Percentiles rank a stretch among this genome's conserved stretches.
Conservation (phyloP, 2,329 filamentous ascomycete species). For the Xylaria polymorpha region DNA sequence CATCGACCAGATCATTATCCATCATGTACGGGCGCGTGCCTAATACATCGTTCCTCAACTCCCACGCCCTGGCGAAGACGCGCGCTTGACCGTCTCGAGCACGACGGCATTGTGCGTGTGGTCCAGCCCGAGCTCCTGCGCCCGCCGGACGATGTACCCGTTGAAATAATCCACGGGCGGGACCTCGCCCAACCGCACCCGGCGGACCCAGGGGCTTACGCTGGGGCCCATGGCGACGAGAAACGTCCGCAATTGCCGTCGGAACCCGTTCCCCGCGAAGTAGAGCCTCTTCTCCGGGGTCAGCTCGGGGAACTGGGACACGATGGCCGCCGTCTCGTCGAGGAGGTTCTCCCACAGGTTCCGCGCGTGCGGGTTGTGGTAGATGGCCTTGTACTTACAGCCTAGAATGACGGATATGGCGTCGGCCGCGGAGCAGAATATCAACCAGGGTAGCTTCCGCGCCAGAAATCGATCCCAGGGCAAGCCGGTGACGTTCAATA, state of each 20-base stretch:
- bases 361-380: constrained; percentile 73
- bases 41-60: constrained; percentile 45
- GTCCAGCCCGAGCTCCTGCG: constrained; percentile 76
- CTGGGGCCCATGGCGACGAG: constrained; percentile 67
- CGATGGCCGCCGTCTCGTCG: constrained; percentile 77
- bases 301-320: constrained; percentile 80
- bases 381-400: constrained; percentile 76
- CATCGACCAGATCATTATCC: constrained; percentile 45
- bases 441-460: constrained; percentile 81
- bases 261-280: constrained; percentile 69
- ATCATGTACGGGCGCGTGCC: constrained; percentile 44
- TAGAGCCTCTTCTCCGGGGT: constrained; percentile 63
- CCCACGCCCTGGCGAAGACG: constrained; percentile 53
- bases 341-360: constrained; percentile 77
- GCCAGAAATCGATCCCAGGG: constrained; percentile 72
- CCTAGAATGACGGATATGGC: constrained; percentile 84
- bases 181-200: constrained; percentile 68
- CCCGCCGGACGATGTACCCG: constrained; percentile 84
- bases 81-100: constrained; percentile 79
- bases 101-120: constrained; percentile 80
- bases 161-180: constrained; percentile 89
- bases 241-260: constrained; percentile 68
- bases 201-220: constrained; percentile 74
- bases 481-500: constrained; percentile 70
- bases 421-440: constrained; percentile 81